Base-by-base conservation (phyloP, 257 asterid species). In the Echium plantagineum region DNA sequence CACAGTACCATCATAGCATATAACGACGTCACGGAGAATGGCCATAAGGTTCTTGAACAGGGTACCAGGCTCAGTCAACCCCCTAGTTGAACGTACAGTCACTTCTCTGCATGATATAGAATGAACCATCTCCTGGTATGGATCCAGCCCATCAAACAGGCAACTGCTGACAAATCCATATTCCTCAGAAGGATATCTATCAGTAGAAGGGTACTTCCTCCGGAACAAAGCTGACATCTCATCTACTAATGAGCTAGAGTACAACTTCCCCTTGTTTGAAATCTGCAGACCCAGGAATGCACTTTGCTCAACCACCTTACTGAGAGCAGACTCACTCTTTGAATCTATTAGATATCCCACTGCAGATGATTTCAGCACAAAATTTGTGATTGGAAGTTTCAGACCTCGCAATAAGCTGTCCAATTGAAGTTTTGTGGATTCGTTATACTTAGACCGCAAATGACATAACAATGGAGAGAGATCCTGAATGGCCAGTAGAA, bases 81-180 rank as follows among this genome's bases (percentile, higher is more conserved):
- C 98, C 69, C 98, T 75, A 60, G 80, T 69, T 53, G 98, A 93
- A 48, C 98, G 97, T 22, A 93, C 98, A 69, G 84, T 93, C 42
- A 93, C 95, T 74, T 93, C 98, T 76, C 98, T 86, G 64, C 95
- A 83, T 4, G 97, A 81, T 68, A 93, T 81, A 32, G 98, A 84
- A 79, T 93, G 96, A 62, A 86, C 81, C 95, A 93, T 89, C 72
- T 77, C 95, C 71, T 93, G 98, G 66, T 79, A 89, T 0, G 98
- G 98, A 57, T 93, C 77, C 84, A 93, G 64, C 57, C 98, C 97
- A 67, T 81, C 71, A 70, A 93, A 89, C 55, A 93, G 93, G 54
- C 94, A 84, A 64, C 83, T 80, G 57, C 94, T 72, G 35, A 93
- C 87, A 71, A 89, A 69, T 38, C 97, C 97, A 70, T 70, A 85